Evolutionary conservation across 2,329 filamentous ascomycete species (phyloP), one percentile per base, ranked within the genome.

Genomic region (Seiridium cupressi): DNA sequence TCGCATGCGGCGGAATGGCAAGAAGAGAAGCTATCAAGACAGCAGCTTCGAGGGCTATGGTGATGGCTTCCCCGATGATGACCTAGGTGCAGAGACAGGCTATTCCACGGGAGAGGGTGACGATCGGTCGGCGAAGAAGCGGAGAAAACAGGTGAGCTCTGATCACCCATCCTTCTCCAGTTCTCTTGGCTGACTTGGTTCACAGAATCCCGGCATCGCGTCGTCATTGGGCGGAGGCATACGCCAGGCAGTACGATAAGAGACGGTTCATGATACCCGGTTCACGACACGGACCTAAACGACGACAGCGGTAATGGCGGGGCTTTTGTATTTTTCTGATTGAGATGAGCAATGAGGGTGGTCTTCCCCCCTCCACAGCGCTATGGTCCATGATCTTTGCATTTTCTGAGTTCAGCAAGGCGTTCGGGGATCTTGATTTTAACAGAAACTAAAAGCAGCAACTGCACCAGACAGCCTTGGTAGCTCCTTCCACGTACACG

Each of bases 21-120:
- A 90, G 78, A 93, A 93, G 80, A 84, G 91, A 53, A 85, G 87
- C 63, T 93, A 93, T 70, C 87, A 88, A 44, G 90, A 93, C 64
- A 84, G 81, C 66, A 91, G 88, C 68, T 93, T 85, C 69, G 87
- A 90, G 68, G 90, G 90, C 47, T 93, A 93, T 68, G 84, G 85
- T 49, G 89, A 92, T 65, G 87, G 88, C 40, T 92, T 82, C 65
- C 82, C 82, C 8, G 89, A 92, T 63, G 89, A 91, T 64, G 89
- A 89, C 63, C 73, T 72, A 7, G 85, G 81, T 49, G 69, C 72
- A 59, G 87, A 84, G 10, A 79, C 77, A 13, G 86, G 84, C n/a
- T 89, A 92, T 69, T 91, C 88, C 31, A 91, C 89, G 31, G 89
- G 87, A 60, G 89, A 90, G 65, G 86, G 87, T 66, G 89, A 90